phyloP scores from a whole-genome alignment of 2,329 filamentous ascomycete genomes.

The Xylariales sp. region DNA sequence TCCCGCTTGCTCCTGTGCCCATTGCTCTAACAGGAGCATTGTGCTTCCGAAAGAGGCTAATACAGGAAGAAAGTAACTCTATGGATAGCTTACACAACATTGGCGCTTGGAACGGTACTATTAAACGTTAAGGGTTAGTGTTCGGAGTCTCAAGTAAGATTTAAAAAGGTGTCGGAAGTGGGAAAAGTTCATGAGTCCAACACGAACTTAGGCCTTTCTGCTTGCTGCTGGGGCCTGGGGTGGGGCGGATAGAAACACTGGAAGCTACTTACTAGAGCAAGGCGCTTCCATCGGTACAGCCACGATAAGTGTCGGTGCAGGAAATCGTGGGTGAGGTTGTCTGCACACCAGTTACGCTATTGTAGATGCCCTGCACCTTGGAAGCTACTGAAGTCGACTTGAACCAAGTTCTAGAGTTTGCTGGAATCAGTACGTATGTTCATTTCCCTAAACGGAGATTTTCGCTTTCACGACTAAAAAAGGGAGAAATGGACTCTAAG shows the following conservation, averaged over 20 bases:
- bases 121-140: constrained; percentile 13
- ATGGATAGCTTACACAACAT: constrained; percentile 22
- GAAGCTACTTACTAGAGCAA: constrained; percentile 36
- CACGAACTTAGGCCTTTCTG: background rate
- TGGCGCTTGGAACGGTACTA: constrained; percentile 37
- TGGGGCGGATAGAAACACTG: background rate
- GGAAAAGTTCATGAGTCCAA: background rate
- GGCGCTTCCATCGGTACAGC: constrained; percentile 34
- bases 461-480: too few relatives aligned
- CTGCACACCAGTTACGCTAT: constrained; percentile 33
- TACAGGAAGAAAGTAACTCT: too few relatives aligned
- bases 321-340: constrained; percentile 38
- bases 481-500: too few relatives aligned
- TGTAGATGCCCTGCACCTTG: constrained; percentile 39
- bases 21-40: too few relatives aligned
- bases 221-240: background rate
- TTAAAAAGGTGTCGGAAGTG: background rate
- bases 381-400: constrained; percentile 30
- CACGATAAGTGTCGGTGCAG: constrained; percentile 35
- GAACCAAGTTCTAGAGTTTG: constrained; percentile 33
- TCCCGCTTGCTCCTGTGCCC: too few relatives aligned
- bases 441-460: too few relatives aligned
- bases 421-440: too few relatives aligned
- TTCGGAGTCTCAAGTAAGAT: background rate
- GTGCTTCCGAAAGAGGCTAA: too few relatives aligned